Conservation (phyloP, 225 moss, liverwort and hornwort species). For the Climacium dendroides region DNA sequence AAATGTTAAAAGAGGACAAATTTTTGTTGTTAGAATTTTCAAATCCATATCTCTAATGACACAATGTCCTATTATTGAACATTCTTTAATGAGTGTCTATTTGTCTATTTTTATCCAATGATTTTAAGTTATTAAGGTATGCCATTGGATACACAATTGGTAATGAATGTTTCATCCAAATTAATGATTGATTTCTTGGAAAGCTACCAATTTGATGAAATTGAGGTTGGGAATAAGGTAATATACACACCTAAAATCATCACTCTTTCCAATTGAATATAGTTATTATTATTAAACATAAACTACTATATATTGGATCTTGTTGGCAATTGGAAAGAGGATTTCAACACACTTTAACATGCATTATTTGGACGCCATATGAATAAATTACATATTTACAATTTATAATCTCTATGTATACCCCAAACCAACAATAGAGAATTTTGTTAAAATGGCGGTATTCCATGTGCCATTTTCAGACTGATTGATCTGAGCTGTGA, state of each 20-base stretch:
- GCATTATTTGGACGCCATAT: not conserved
- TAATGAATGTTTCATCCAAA: not conserved
- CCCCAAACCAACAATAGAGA: not conserved
- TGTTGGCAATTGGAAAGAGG: not conserved
- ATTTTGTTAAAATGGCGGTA: no score
- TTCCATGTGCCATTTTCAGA: no score
- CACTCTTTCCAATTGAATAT: no score
- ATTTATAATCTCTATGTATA: accelerated
- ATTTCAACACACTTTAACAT: not conserved
- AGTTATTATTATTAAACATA: not conserved
- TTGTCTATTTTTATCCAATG: not conserved
- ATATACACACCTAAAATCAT: not conserved
- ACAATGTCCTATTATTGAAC: not conserved
- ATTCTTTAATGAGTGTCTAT: not conserved
- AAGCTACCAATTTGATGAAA: not conserved
- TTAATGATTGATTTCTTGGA: not conserved
- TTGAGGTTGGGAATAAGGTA: not conserved
- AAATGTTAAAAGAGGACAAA: not conserved
- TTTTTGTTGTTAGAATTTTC: not conserved
- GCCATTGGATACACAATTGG: not conserved
- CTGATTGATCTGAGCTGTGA: no score
- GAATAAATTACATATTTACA: not conserved
- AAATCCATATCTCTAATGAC: not conserved
- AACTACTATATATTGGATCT: no score
- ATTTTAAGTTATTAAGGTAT: not conserved